Conservation (phyloP, 129 eudicot genomes). For the Pittosporum tobira region DNA sequence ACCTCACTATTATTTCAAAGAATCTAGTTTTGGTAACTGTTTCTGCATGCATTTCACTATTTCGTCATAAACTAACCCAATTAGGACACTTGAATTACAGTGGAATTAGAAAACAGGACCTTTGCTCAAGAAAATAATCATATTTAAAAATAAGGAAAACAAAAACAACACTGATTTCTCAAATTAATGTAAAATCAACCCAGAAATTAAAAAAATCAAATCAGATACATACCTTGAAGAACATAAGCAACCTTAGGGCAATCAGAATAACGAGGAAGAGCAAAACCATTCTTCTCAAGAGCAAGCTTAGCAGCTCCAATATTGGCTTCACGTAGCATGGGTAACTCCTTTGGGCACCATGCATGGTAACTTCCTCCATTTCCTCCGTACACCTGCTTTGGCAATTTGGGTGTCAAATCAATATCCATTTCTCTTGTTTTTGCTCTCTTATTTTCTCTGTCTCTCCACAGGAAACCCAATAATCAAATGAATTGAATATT, state of each 20-base stretch:
- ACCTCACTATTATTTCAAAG: background rate
- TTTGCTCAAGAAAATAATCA: background rate
- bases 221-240: conserved; percentile 53
- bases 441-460: background rate
- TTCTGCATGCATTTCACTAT: background rate
- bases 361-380: conserved; percentile 61
- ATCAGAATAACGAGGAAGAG: conserved; percentile 67
- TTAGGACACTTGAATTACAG: too few relatives aligned
- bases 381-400: conserved; percentile 49
- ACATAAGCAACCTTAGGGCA: conserved; percentile 72
- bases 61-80: too few relatives aligned
- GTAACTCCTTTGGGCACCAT: conserved; percentile 68
- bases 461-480: background rate
- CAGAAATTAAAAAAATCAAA: too few relatives aligned
- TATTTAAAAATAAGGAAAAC: background rate
- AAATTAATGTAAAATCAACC: too few relatives aligned
- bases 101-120: too few relatives aligned
- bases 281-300: conserved; percentile 57
- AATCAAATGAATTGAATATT: background rate
- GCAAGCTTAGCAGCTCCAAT: conserved; percentile 72
- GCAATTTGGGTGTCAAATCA: conserved; percentile 56
- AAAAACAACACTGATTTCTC: too few relatives aligned
- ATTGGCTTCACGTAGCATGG: conserved; percentile 62
- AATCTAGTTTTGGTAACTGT: too few relatives aligned
- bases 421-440: conserved; percentile 35